Base-by-base conservation (phyloP, 2,329 filamentous ascomycete species). In the Ascochyta viciae-villosae region DNA sequence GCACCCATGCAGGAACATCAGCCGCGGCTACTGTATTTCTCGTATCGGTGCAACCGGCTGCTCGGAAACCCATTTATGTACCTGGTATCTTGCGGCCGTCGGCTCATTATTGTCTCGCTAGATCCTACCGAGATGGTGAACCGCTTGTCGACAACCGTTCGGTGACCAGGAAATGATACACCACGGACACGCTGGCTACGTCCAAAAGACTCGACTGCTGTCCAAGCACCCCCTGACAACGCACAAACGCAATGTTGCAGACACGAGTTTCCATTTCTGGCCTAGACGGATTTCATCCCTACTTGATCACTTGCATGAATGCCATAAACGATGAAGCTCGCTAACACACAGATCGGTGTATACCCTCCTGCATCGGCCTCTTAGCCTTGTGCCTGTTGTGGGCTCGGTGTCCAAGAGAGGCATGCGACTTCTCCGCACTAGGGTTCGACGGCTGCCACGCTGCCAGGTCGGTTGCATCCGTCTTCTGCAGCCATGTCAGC, bases 391-490 rank as follows among this genome's bases (percentile, higher is more conserved):
- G 76, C 63, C 75, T 75, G 58, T 81, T 71, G 57, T 79, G 35
- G 77, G 77, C 45, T 69, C 68, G 29, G 66, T 75, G 46, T 29
- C 55, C 55, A 19, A 54, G 50, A 6, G 55, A 58, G 5, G 71
- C 61, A 57, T 78, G 76, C 51, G 74, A 58, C 62, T 81, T 81
- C 67, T 82, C 80, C 2, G 79, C 49, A 42, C 71, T 74, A 7
- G 65, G 65, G 10, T 68, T 62, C 4, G 71, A 64, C 4, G 77
- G 78, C 61, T 82, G 78, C 66, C 82, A 79, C 16, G 77, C 76
- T 7, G 77, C 74, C 39, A 88, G 65, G 56, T 88, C 85, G 9
- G 80, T 69, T 33, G 77, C 71, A 61, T 83, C 81, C 31, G 78
- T 78, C 13, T 80, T 78, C 54, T 57, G 54, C 16, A 33, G 9